Evolutionary conservation across 495 filamentous ascomycete species (phyloP).

Genomic region (Podospora conica): DNA sequence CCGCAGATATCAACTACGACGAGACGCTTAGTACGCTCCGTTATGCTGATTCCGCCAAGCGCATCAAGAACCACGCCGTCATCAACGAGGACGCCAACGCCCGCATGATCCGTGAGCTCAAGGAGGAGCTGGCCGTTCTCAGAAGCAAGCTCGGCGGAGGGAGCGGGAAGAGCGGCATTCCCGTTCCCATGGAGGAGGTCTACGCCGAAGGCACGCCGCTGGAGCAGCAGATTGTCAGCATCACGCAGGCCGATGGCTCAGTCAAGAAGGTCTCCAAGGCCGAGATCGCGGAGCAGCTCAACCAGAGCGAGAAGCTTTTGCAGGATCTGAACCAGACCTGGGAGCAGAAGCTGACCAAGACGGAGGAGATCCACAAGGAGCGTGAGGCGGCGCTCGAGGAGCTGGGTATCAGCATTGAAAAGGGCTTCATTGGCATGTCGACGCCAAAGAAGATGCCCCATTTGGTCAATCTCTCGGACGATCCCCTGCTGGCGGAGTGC

Average conservation of each 20-base stretch:
- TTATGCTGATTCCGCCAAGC: conserved; percentile 96
- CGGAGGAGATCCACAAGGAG: conserved; percentile 95
- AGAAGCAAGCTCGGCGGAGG: conserved; percentile 80
- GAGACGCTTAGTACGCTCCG: conserved; percentile 92
- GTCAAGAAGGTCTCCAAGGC: conserved; percentile 97
- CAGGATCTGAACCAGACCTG: conserved; percentile 97
- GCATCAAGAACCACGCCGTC: conserved; percentile 99
- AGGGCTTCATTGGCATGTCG: conserved; percentile 90
- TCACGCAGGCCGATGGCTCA: conserved; percentile 75
- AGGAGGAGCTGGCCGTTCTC: conserved; percentile 85
- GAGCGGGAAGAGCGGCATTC: conserved; percentile 37
- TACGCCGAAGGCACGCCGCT: conserved; percentile 89
- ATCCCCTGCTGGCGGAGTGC: conserved; percentile 92
- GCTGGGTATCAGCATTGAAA: conserved; percentile 96
- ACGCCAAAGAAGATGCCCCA: conserved; percentile 99
- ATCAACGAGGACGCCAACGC: conserved; percentile 99
- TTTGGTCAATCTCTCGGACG: conserved; percentile 95
- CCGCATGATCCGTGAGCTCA: conserved; percentile 96
- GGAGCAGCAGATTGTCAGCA: conserved; percentile 93
- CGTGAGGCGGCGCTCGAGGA: conserved; percentile 93
- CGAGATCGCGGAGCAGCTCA: conserved; percentile 94
- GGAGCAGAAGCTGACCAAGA: conserved; percentile 94
- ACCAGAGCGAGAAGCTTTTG: conserved; percentile 92
- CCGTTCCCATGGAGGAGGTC: conserved; percentile 59
- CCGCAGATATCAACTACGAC: conserved; percentile 98